Percentiles rank a stretch among this genome's conserved stretches.
Evolutionary conservation across 257 asterid genomes (phyloP).

Genomic region (Ehretia macrophylla): DNA sequence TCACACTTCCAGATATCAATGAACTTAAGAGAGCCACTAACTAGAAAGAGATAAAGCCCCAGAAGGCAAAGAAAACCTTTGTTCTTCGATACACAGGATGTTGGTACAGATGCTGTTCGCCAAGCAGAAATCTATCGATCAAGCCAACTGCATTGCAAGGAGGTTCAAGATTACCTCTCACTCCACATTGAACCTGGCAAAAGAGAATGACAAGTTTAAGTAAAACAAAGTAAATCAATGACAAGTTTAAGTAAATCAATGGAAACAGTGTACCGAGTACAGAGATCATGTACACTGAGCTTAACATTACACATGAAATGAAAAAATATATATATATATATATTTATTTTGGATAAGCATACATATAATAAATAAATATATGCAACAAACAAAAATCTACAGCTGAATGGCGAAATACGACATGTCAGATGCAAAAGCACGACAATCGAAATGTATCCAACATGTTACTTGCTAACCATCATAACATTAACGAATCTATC

Average conservation of each 20-base stretch:
- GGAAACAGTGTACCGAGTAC: too few relatives aligned
- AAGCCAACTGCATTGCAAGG: conserved; percentile 91
- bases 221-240: background rate
- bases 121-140: conserved; percentile 68
- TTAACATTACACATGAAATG: too few relatives aligned
- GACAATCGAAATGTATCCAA: too few relatives aligned
- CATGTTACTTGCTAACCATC: too few relatives aligned
- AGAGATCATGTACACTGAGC: too few relatives aligned
- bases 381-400: too few relatives aligned
- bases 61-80: conserved; percentile 35
- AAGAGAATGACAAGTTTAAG: conserved; percentile 2
- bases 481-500: too few relatives aligned
- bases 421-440: too few relatives aligned
- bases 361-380: too few relatives aligned
- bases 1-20: conserved; percentile 9
- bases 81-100: conserved; percentile 89
- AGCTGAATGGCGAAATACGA: too few relatives aligned
- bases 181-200: conserved; percentile 71
- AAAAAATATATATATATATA: too few relatives aligned
- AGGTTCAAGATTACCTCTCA: conserved; percentile 82
- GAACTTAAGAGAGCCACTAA: conserved; percentile 11
- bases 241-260: background rate
- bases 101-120: conserved; percentile 81
- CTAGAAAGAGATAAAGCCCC: conserved; percentile 5
- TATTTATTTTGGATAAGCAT: too few relatives aligned